These are phyloP conservation scores for Pseudozyma tsukubaensis DNA, from an alignment of 1,284 basidiomycete species.

Conservation along the genomic window DNA sequence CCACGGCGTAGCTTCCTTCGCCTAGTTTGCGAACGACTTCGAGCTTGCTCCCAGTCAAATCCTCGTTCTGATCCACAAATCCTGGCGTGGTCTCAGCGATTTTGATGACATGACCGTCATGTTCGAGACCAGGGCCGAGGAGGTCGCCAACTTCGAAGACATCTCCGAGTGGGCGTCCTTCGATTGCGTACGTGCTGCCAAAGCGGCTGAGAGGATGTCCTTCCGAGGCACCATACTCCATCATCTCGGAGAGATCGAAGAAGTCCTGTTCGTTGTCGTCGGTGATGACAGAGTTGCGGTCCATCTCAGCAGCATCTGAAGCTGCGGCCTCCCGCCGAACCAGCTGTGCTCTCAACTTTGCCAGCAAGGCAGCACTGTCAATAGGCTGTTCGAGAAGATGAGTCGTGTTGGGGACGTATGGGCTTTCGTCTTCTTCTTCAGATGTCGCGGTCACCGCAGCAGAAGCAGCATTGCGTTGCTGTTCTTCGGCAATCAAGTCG, in stretches of 20 bases:
- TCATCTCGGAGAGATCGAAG: constrained; percentile 60
- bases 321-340: constrained; percentile 45
- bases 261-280: constrained; percentile 54
- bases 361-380: constrained; percentile 42
- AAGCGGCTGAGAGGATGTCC: constrained; percentile 32
- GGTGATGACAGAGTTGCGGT: constrained; percentile 26
- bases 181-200: constrained; percentile 29
- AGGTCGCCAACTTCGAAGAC: constrained; percentile 63
- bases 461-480: constrained; percentile 43
- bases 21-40: constrained; percentile 65
- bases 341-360: constrained; percentile 43
- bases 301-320: constrained; percentile 34
- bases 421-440: neutral
- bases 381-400: constrained; percentile 40
- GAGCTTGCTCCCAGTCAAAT: constrained; percentile 52
- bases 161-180: constrained; percentile 43
- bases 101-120: constrained; percentile 62
- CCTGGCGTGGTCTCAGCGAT: constrained; percentile 62
- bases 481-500: constrained; percentile 45
- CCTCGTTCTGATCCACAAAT: constrained; percentile 59
- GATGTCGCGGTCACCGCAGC: constrained; percentile 8
- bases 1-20: constrained; percentile 66
- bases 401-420: constrained; percentile 27
- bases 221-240: constrained; percentile 50
- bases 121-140: constrained; percentile 62